These are phyloP conservation scores for Agaricus bisporus DNA, from an alignment of 768 basidiomycete species.

Conservation along the genomic window DNA sequence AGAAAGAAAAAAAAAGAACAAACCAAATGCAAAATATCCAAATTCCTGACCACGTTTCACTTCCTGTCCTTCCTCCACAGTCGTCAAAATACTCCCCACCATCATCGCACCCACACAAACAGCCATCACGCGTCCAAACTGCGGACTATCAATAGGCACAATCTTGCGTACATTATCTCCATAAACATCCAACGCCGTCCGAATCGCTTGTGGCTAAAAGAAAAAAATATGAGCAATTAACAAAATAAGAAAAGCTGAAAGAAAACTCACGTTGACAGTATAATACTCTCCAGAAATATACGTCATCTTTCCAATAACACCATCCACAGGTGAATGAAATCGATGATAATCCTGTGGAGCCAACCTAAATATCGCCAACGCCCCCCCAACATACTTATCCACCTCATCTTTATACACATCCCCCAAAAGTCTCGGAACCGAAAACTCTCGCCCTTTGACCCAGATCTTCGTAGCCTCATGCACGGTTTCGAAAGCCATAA, in stretches of 20 bases:
- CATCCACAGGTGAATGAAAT: constrained; percentile 86
- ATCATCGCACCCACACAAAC: constrained; percentile 94
- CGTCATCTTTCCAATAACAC: constrained; percentile 75
- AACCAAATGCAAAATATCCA: constrained; percentile 94
- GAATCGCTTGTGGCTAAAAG: constrained; percentile 87
- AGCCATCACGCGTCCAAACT: constrained; percentile 88
- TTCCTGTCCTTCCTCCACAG: constrained; percentile 76
- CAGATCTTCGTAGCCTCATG: constrained; percentile 83
- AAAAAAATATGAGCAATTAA: background rate
- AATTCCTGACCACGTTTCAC: constrained; percentile 86
- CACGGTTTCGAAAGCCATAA: constrained; percentile 89
- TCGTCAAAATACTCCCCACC: constrained; percentile 87
- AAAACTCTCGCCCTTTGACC: constrained; percentile 97
- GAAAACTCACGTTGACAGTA: constrained; percentile 72
- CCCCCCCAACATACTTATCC: constrained; percentile 71
- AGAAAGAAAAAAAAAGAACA: constrained; percentile 17
- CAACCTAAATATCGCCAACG: constrained; percentile 83
- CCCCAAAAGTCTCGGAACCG: constrained; percentile 72
- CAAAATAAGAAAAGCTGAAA: background rate
- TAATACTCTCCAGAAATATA: constrained; percentile 91
- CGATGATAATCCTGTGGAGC: constrained; percentile 97
- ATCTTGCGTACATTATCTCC: constrained; percentile 93
- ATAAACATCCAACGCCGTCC: constrained; percentile 86
- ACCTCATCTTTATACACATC: constrained; percentile 66
- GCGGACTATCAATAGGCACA: constrained; percentile 83